Evolutionary conservation across 148 eudicot genomes (phyloP).

Genomic region (Euryodendron excelsum): DNA sequence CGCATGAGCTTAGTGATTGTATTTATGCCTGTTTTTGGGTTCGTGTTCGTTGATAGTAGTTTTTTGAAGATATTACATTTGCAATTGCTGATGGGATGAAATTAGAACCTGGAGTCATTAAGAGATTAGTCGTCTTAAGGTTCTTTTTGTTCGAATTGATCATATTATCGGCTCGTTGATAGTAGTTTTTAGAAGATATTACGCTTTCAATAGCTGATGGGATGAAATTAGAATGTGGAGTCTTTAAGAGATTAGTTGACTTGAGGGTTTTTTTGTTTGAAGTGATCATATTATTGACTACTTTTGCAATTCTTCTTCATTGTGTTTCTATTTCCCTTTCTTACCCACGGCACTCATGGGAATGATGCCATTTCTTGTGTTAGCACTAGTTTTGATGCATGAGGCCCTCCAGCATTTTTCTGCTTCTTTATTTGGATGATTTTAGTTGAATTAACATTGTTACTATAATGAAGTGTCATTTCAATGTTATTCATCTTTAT

Average conservation of each 20-base stretch:
- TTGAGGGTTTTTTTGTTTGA: background rate
- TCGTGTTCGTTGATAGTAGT: background rate
- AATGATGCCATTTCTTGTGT: background rate
- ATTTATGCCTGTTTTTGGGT: background rate
- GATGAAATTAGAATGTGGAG: too few relatives aligned
- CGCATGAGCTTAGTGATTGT: background rate
- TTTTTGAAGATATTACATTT: background rate
- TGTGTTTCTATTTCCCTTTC: background rate
- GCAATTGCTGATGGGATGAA: background rate
- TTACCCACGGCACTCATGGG: background rate
- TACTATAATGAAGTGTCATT: background rate
- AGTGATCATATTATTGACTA: background rate
- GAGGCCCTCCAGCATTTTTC: background rate
- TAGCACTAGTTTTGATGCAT: background rate
- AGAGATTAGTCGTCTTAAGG: background rate
- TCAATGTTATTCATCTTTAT: background rate
- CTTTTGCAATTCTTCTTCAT: background rate
- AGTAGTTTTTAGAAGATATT: too few relatives aligned
- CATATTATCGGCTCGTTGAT: too few relatives aligned
- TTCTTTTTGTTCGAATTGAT: too few relatives aligned
- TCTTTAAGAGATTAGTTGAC: too few relatives aligned
- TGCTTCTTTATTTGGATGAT: background rate
- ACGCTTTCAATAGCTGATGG: too few relatives aligned
- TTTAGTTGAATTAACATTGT: background rate
- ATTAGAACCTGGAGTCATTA: background rate